Percentiles rank a stretch among this genome's conserved stretches.
phyloP scores from a whole-genome alignment of 768 basidiomycete genomes.

The Mycena rebaudengoi region DNA sequence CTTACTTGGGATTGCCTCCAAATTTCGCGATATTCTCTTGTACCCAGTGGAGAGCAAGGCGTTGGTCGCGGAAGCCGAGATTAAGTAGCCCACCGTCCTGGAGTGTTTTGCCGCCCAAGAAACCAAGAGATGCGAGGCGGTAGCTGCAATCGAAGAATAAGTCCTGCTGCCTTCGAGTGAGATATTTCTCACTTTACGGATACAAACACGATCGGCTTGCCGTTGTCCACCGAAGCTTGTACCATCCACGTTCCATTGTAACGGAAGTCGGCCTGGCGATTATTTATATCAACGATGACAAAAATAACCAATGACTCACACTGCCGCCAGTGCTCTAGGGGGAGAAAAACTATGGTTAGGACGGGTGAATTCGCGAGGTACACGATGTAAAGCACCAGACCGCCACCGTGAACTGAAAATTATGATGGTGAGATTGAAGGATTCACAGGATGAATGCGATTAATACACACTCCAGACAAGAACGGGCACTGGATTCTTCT shows the following conservation, averaged over 20 bases:
- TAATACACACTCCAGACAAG: constrained; percentile 39
- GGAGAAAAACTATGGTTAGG: neutral
- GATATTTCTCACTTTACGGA: constrained; percentile 18
- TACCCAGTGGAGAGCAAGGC: constrained; percentile 45
- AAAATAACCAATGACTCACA: constrained; percentile 19
- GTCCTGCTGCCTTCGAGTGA: no score
- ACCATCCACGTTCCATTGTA: constrained; percentile 37
- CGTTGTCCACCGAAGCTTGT: constrained; percentile 19
- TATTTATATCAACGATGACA: constrained; percentile 10
- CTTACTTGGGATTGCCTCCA: constrained; percentile 34
- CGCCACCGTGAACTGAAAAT: constrained; percentile 19
- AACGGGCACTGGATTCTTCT: constrained; percentile 32
- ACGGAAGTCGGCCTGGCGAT: constrained; percentile 40
- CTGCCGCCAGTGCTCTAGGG: constrained; percentile 24
- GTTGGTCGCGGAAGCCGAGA: constrained; percentile 45
- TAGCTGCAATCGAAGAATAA: no score
- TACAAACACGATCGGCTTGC: constrained; percentile 21
- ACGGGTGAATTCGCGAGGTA: constrained; percentile 6
- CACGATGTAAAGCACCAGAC: constrained; percentile 5
- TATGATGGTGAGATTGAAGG: constrained; percentile 19
- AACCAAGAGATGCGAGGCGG: constrained; percentile 32
- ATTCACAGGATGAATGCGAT: no score
- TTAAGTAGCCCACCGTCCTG: constrained; percentile 41
- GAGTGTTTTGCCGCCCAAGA: constrained; percentile 37
- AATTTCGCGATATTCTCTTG: constrained; percentile 41